These are phyloP conservation scores for Lodderomyces jiufengensis DNA, from an alignment of 1,139 yeast genomes.

Conservation along the genomic window DNA sequence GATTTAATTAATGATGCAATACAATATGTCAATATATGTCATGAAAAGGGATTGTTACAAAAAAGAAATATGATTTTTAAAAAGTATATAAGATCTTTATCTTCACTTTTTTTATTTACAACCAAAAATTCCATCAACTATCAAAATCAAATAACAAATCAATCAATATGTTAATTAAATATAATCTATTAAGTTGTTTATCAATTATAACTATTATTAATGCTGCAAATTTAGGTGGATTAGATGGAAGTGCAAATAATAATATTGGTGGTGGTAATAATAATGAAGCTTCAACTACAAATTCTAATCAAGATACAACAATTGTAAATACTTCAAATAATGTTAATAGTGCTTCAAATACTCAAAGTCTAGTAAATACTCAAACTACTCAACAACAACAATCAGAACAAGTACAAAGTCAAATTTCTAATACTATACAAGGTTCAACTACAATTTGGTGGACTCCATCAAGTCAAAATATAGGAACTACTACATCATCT, in stretches of 20 bases:
- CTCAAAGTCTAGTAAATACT: constrained; percentile 6
- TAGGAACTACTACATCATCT: constrained; percentile 11
- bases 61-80: not conserved
- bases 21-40: not conserved
- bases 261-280: not conserved
- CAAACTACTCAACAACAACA: constrained; percentile 10
- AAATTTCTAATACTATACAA: constrained; percentile 2
- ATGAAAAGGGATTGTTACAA: not conserved
- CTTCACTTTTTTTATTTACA: too few species aligned
- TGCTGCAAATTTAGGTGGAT: constrained; percentile 16
- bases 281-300: constrained; percentile 8
- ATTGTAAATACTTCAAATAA: constrained; percentile 2
- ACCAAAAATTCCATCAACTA: too few species aligned
- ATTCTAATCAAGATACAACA: constrained; percentile 9
- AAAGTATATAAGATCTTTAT: too few species aligned
- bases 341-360: not conserved
- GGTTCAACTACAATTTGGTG: constrained; percentile 11
- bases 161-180: too few species aligned
- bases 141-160: too few species aligned
- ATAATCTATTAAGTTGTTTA: too few species aligned
- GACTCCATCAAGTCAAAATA: too few species aligned
- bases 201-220: constrained; percentile 8
- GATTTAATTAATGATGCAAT: too few species aligned
- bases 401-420: constrained; percentile 3
- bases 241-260: constrained; percentile 11